A percentile compares a stretch with the other conserved stretches of the same genome.
Conservation (phyloP, 2,329 filamentous ascomycete genomes). For the Beauveria brongniartii region DNA sequence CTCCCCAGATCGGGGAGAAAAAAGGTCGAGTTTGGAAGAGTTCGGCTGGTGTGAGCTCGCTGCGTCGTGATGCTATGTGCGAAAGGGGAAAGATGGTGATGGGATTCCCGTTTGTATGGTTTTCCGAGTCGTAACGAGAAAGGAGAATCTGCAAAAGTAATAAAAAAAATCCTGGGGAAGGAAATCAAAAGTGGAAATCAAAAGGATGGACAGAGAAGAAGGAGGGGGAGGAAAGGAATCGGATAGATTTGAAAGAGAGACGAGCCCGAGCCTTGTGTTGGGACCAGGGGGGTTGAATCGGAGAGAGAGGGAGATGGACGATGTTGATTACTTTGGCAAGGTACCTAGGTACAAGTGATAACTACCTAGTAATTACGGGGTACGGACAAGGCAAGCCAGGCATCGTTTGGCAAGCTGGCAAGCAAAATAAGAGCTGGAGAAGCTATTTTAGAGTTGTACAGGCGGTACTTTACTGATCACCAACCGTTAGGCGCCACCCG, state of each 20-base stretch:
- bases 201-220: neutral
- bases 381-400: too few relatives aligned
- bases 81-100: neutral
- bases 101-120: neutral
- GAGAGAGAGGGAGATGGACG: neutral
- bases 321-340: neutral
- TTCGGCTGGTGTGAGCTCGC: neutral
- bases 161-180: slow-evolving; percentile 1
- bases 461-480: too few relatives aligned
- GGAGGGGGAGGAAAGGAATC: slow-evolving; percentile 1
- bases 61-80: neutral
- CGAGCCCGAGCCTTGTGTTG: slow-evolving; percentile 1
- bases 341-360: too few relatives aligned
- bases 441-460: too few relatives aligned
- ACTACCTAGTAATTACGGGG: neutral
- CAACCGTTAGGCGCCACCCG: too few relatives aligned
- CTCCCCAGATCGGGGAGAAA: neutral
- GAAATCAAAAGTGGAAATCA: neutral
- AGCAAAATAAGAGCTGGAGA: too few relatives aligned
- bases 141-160: neutral
- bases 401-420: too few relatives aligned
- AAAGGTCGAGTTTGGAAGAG: neutral
- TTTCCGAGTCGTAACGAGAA: neutral
- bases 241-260: slow-evolving; percentile 5
- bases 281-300: neutral